These are phyloP conservation scores for Syzygium grande DNA, from an alignment of 345 rosid species.

Conservation along the genomic window DNA sequence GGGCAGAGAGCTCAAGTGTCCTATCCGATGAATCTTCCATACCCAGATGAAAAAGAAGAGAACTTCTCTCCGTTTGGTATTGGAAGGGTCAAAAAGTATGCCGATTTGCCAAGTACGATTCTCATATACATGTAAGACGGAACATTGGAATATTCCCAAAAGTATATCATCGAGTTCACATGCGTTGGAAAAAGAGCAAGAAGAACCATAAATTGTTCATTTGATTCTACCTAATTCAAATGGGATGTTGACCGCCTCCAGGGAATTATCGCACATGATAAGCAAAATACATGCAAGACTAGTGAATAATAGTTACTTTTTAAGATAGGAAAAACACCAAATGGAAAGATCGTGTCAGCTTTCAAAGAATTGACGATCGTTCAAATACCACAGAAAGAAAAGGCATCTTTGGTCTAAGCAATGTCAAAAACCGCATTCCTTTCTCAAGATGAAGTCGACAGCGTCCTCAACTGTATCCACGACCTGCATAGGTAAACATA, in stretches of 20 bases:
- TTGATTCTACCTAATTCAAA: not conserved
- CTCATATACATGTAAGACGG: not conserved
- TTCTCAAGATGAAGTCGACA: conserved; percentile 56
- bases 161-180: not conserved
- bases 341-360: not conserved
- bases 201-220: not conserved
- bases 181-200: not conserved
- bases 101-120: not conserved
- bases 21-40: conserved; percentile 51
- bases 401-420: not conserved
- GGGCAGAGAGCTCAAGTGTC: conserved; percentile 95
- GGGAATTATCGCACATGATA: not conserved
- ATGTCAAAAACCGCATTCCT: conserved; percentile 18
- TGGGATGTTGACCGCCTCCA: not conserved
- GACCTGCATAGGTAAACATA: conserved; percentile 38
- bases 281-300: not conserved
- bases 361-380: not conserved
- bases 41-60: not conserved
- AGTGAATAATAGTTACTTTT: not conserved
- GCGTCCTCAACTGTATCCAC: conserved; percentile 76
- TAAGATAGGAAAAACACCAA: not conserved
- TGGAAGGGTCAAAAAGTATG: too few species aligned
- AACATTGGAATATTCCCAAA: not conserved
- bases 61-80: too few species aligned
- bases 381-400: not conserved